phyloP scores from a whole-genome alignment of 169 alveolate species.

The Fabrea salina region DNA sequence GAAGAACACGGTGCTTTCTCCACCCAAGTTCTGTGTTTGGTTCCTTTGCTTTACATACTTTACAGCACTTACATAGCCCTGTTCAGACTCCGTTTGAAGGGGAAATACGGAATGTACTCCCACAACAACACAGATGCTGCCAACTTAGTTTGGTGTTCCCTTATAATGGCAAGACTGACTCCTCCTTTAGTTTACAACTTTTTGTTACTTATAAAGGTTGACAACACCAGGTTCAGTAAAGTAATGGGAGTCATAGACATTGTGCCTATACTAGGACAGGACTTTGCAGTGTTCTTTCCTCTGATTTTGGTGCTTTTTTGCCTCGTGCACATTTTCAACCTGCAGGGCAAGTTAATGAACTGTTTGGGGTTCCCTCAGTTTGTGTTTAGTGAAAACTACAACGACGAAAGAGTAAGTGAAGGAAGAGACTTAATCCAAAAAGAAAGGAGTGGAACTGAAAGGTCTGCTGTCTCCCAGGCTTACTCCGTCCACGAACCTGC shows the following conservation, averaged over 20 bases:
- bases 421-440: constrained; percentile 30
- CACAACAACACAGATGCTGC: constrained; percentile 51
- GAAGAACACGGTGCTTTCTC: background rate
- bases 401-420: constrained; percentile 34
- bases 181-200: constrained; percentile 55
- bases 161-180: constrained; percentile 47
- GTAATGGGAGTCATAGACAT: constrained; percentile 48
- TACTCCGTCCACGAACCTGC: too few relatives aligned
- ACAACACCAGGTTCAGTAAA: constrained; percentile 32
- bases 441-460: background rate
- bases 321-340: constrained; percentile 31
- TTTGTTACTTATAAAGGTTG: constrained; percentile 31
- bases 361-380: constrained; percentile 45
- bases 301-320: constrained; percentile 36
- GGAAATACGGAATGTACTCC: constrained; percentile 44
- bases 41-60: constrained; percentile 32
- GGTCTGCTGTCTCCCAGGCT: too few relatives aligned
- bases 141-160: constrained; percentile 50
- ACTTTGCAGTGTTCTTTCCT: constrained; percentile 51
- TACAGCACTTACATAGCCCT: constrained; percentile 30
- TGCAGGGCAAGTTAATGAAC: constrained; percentile 41
- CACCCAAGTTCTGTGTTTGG: constrained; percentile 17
- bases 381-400: constrained; percentile 33
- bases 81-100: constrained; percentile 38
- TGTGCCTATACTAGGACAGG: constrained; percentile 53